phyloP scores from a whole-genome alignment of 106 monocot species.

The Dioscorea dumetorum region DNA sequence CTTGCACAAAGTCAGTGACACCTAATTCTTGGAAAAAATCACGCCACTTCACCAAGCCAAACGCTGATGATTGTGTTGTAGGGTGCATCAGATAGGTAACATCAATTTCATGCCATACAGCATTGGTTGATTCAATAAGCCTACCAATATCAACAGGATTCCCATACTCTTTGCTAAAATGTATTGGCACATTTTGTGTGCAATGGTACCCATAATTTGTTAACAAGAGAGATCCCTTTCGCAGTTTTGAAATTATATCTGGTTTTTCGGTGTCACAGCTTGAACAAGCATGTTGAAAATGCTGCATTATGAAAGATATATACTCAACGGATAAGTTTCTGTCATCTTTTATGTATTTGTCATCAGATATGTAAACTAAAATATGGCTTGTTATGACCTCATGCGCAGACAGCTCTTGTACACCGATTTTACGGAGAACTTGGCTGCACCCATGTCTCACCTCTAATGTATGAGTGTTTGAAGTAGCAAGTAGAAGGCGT shows the following conservation, averaged over 20 bases:
- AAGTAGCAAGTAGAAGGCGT: constrained; percentile 33
- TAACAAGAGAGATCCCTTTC: constrained; percentile 37
- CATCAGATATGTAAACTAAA: constrained; percentile 35
- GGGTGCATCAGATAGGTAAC: constrained; percentile 65
- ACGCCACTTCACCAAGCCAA: constrained; percentile 44
- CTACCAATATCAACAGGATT: constrained; percentile 53
- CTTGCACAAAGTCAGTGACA: constrained; percentile 90
- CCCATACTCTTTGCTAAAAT: constrained; percentile 73
- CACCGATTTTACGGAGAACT: constrained; percentile 74
- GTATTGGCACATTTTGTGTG: constrained; percentile 53
- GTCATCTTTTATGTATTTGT: constrained; percentile 15
- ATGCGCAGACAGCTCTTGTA: constrained; percentile 70
- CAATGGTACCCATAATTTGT: constrained; percentile 78
- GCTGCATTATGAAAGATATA: constrained; percentile 75
- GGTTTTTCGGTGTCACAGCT: constrained; percentile 56
- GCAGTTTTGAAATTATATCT: constrained; percentile 49
- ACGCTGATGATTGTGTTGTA: constrained; percentile 25
- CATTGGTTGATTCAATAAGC: constrained; percentile 31
- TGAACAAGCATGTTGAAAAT: constrained; percentile 68
- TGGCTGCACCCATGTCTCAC: constrained; percentile 23
- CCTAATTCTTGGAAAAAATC: constrained; percentile 71
- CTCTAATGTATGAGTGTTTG: constrained; percentile 34
- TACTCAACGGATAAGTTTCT: constrained; percentile 65
- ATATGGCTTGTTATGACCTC: constrained; percentile 76
- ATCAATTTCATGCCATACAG: constrained; percentile 78